Evolutionary conservation across 345 rosid genomes (phyloP).

Genomic region (Physaria fendleri): DNA sequence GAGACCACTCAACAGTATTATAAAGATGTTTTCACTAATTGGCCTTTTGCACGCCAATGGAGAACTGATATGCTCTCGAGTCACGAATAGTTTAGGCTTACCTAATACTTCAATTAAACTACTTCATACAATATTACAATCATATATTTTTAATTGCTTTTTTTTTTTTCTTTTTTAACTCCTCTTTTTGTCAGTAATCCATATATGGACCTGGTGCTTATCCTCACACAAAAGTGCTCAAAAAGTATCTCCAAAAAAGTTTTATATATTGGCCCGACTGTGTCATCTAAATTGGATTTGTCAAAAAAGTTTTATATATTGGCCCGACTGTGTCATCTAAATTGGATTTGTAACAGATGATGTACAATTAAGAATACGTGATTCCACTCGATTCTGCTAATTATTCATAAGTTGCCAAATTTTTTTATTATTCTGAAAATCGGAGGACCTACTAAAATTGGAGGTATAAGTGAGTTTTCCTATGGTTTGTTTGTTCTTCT

Average conservation of each 20-base stretch:
- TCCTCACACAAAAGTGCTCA: conserved; percentile 18
- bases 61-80: conserved; percentile 4
- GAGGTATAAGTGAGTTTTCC: too few relatives aligned
- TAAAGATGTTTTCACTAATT: conserved; percentile 8
- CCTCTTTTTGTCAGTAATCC: conserved; percentile 7
- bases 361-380: conserved; percentile 11
- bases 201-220: conserved; percentile 23
- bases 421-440: too few relatives aligned
- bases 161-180: background rate
- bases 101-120: conserved; percentile 24
- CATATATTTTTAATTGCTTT: background rate
- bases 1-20: too few relatives aligned
- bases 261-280: conserved; percentile 6
- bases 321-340: conserved; percentile 25
- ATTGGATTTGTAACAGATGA: conserved; percentile 20
- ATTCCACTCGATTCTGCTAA: too few relatives aligned
- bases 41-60: conserved; percentile 20
- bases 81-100: conserved; percentile 29
- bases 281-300: conserved; percentile 32
- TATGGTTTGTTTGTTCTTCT: too few relatives aligned
- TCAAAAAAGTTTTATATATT: conserved; percentile 4
- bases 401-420: too few relatives aligned
- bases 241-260: conserved; percentile 9
- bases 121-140: conserved; percentile 8
- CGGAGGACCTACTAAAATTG: too few relatives aligned